Percentiles rank a stretch among this genome's conserved stretches.
phyloP scores from a whole-genome alignment of 257 asterid species.

The Solanum gracilifrons region DNA sequence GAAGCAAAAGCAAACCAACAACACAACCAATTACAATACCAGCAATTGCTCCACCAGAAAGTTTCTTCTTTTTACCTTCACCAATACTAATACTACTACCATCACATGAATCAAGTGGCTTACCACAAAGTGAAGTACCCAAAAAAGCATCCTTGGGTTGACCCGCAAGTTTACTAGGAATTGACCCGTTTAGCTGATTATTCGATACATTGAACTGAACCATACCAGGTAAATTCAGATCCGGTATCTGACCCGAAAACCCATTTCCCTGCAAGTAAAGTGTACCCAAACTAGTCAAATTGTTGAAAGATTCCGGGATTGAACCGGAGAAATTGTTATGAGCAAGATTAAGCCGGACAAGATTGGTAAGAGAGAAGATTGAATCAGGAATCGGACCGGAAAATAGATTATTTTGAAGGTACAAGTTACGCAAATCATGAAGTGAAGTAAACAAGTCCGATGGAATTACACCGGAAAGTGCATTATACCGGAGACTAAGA shows the following conservation, averaged over 20 bases:
- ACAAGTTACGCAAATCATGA: constrained; percentile 42
- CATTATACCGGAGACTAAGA: constrained; percentile 79
- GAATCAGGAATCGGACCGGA: constrained; percentile 53
- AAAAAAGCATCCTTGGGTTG: constrained; percentile 38
- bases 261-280: constrained; percentile 56
- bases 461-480: constrained; percentile 58
- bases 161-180: constrained; percentile 45
- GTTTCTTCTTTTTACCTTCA: constrained; percentile 27
- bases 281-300: constrained; percentile 65
- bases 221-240: constrained; percentile 33
- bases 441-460: constrained; percentile 47
- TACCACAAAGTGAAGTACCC: constrained; percentile 74
- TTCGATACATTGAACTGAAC: constrained; percentile 62
- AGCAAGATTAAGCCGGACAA: constrained; percentile 55
- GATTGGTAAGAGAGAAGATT: constrained; percentile 36
- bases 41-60: constrained; percentile 86
- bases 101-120: constrained; percentile 45
- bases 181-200: constrained; percentile 51
- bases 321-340: constrained; percentile 69
- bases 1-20: constrained; percentile 34
- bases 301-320: constrained; percentile 42
- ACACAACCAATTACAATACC: constrained; percentile 73
- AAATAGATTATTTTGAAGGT: constrained; percentile 59
- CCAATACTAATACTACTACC: background rate
- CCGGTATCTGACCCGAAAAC: constrained; percentile 63